Conservation (phyloP, 169 alveolate genomes). For the Toxoplasma gondii region DNA sequence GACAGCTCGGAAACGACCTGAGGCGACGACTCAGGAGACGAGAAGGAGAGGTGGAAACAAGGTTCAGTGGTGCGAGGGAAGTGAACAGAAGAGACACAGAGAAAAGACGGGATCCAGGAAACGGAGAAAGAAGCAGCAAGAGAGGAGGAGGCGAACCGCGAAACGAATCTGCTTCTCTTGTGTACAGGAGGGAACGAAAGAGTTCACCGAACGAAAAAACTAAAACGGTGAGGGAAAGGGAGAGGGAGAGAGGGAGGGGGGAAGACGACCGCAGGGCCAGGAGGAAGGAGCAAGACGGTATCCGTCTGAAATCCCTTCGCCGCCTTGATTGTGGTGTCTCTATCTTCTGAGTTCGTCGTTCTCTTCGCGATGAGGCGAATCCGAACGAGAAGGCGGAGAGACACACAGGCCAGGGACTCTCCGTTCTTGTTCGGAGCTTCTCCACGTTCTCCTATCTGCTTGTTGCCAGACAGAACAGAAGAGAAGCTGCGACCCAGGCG, state of each 20-base stretch:
- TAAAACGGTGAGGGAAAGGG: not conserved
- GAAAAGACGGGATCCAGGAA: not conserved
- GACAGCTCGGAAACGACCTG: not conserved
- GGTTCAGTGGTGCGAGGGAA: not conserved
- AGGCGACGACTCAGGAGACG: not conserved
- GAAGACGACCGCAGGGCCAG: not conserved
- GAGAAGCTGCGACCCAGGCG: too few relatives aligned
- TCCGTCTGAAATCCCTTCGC: too few relatives aligned
- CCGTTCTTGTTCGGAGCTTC: too few relatives aligned
- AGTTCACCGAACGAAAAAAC: not conserved
- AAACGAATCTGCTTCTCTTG: not conserved
- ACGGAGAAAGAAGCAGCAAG: not conserved
- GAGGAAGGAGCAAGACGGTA: not conserved
- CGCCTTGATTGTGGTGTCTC: not conserved
- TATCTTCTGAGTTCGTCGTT: not conserved
- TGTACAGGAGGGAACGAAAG: not conserved
- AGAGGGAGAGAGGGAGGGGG: not conserved
- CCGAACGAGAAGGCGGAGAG: too few relatives aligned
- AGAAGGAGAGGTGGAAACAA: not conserved
- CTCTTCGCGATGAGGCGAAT: not conserved
- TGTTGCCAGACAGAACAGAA: too few relatives aligned
- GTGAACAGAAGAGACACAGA: not conserved
- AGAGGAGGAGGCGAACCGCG: not conserved
- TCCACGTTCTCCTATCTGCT: too few relatives aligned
- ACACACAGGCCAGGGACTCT: too few relatives aligned